These are phyloP conservation scores for Aspergillus brunneoviolaceus DNA, from an alignment of 2,329 filamentous ascomycete genomes.

Conservation along the genomic window DNA sequence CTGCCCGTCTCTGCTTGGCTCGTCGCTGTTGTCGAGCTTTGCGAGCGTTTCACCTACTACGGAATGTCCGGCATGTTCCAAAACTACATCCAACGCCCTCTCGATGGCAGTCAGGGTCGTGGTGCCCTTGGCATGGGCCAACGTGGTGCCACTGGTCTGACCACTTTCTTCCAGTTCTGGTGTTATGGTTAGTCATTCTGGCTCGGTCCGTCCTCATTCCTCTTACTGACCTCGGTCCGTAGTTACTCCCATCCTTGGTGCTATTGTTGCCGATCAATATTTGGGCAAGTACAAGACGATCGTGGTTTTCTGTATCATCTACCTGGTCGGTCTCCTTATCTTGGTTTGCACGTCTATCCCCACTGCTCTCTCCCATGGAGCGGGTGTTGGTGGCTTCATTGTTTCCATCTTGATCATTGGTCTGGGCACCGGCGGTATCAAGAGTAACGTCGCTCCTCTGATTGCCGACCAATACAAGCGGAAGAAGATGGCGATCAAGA, in stretches of 20 bases:
- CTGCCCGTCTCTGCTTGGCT: slow-evolving; percentile 57
- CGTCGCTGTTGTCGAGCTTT: slow-evolving; percentile 57
- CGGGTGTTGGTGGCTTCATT: slow-evolving; percentile 57
- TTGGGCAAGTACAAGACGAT: slow-evolving; percentile 63
- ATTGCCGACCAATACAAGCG: slow-evolving; percentile 66
- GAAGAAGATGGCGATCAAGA: slow-evolving; percentile 53
- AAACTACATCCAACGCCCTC: slow-evolving; percentile 53
- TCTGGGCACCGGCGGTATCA: slow-evolving; percentile 68
- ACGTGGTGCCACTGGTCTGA: slow-evolving; percentile 50
- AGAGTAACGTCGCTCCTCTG: slow-evolving; percentile 61
- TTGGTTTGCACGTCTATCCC: slow-evolving; percentile 58
- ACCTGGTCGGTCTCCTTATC: slow-evolving; percentile 58
- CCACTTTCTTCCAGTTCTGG: slow-evolving; percentile 57
- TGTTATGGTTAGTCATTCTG: slow-evolving; percentile 44
- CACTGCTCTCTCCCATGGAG: slow-evolving; percentile 49
- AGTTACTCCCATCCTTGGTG: slow-evolving; percentile 59
- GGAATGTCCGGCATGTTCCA: slow-evolving; percentile 56
- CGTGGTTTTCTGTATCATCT: slow-evolving; percentile 56
- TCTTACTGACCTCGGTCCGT: slow-evolving; percentile 4
- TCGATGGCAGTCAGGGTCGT: slow-evolving; percentile 39
- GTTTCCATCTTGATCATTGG: slow-evolving; percentile 62
- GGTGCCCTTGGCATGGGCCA: slow-evolving; percentile 47
- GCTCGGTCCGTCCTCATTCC: not conserved
- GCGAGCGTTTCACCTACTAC: slow-evolving; percentile 61
- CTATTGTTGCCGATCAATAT: slow-evolving; percentile 60